Evolutionary conservation across 169 alveolate genomes (phyloP).

Genomic region (Blepharisma undulans): DNA sequence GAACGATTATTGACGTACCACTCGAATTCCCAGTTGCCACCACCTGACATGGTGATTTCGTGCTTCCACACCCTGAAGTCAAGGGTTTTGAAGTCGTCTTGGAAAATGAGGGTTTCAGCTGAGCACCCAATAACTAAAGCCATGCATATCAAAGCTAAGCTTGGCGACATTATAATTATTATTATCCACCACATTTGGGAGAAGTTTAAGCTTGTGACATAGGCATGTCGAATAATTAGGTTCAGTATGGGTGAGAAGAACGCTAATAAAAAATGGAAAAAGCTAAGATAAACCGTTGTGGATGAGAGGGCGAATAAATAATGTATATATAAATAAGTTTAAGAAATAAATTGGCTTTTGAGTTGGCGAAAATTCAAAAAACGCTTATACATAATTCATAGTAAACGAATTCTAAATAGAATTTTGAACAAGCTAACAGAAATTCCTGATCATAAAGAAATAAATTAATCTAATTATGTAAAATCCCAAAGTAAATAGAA

Average conservation of each 20-base stretch:
- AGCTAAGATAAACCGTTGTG: not conserved
- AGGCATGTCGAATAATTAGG: not conserved
- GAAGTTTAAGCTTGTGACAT: not conserved
- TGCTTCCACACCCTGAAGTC: constrained; percentile 54
- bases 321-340: no score
- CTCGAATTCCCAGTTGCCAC: constrained; percentile 65
- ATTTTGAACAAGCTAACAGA: not conserved
- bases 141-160: not conserved
- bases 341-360: not conserved
- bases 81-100: constrained; percentile 48
- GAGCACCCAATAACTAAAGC: not conserved
- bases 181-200: not conserved
- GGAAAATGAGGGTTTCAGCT: constrained; percentile 48
- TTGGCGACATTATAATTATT: not conserved
- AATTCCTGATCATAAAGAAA: not conserved
- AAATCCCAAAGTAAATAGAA: not conserved
- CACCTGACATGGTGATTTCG: constrained; percentile 59
- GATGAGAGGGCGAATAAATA: not conserved
- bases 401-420: not conserved
- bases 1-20: constrained; percentile 59
- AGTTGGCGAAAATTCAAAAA: not conserved
- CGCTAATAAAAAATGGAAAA: not conserved
- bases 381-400: not conserved
- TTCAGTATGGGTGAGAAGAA: not conserved
- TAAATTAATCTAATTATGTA: not conserved